These are phyloP conservation scores for Xylogone sp. DNA, from an alignment of 2,329 filamentous ascomycete species.

Conservation along the genomic window DNA sequence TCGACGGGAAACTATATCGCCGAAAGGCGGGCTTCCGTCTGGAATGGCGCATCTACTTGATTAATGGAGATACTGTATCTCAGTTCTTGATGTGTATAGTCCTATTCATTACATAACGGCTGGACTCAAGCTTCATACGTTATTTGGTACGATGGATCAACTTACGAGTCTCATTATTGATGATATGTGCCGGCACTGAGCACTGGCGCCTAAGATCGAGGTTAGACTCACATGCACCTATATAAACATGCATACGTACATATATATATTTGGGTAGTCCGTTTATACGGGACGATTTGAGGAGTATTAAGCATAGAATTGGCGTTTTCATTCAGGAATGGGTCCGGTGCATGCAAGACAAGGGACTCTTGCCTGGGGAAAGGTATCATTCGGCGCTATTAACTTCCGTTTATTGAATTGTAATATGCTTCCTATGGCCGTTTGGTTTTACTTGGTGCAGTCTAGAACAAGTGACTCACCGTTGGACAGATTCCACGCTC, in stretches of 20 bases:
- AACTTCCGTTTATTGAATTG: neutral
- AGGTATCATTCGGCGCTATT: neutral
- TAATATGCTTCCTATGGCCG: neutral
- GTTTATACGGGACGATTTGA: neutral
- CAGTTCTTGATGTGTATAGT: neutral
- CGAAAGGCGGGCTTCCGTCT: constrained; percentile 34
- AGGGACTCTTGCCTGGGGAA: neutral
- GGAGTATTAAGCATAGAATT: neutral
- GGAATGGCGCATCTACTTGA: constrained; percentile 36
- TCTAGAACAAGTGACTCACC: no score
- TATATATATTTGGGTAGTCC: constrained; percentile 1
- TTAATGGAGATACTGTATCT: neutral
- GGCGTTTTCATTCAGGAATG: neutral
- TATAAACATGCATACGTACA: neutral
- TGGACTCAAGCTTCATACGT: neutral
- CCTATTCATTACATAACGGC: neutral
- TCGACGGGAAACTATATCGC: constrained; percentile 38
- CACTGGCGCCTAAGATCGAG: neutral
- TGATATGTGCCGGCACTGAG: neutral
- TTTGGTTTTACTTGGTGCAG: neutral
- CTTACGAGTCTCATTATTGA: neutral
- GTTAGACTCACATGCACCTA: neutral
- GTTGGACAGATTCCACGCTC: no score
- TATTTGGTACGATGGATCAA: neutral
- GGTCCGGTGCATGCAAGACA: neutral